Evolutionary conservation across 345 rosid genomes (phyloP), one percentile per base, ranked within the genome.

Genomic region (Aquilaria yunnanensis): DNA sequence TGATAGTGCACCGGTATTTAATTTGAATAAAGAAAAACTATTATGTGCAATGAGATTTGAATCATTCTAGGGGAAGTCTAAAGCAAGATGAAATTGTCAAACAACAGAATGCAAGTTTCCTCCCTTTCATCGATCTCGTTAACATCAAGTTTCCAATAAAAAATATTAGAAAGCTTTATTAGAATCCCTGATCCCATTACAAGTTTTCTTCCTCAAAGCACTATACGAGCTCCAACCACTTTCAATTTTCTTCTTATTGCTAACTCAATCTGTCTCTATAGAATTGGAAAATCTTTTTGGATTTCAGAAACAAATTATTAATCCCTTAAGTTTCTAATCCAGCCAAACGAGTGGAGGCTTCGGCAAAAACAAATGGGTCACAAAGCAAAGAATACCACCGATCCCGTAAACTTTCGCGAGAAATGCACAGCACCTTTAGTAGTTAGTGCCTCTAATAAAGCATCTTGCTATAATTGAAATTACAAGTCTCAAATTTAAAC

Each of bases 391-490:
- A 78, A 74, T 75, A 82, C 98, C 98, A 91, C 41, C 94, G 88
- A 60, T 95, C 92, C 72, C 74, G 89, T 75, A 71, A 78, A 89
- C 73, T 74, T 83, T 59, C 80, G 83, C 31, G 99, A 91, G 71
- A 95, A 95, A 62, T 65, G 80, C 67, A 95, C 96, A 7, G 96
- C 98, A 29, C 98, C 98, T 79, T 87, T 95, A 54, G 98, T 97
- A 73, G 23, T 23, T 23, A 95, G 90, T 12, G 98, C 80, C 76
- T 95, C 98, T 83, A 95, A 86, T 66, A 92, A 95, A 75, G 98
- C 99, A 59, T 97, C 99, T 12, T 86, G 85, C 99, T 95, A 74
- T 52, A 78, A 78, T 63, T 43, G 45, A 51, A 66, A 45, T 9
- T 56, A 2, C 3, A 14, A 63, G 57, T 64, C 47, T 14, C 65